Evolutionary conservation across 192 early-diverging fungal species (phyloP), one percentile per base, ranked within the genome.

Genomic region (Rhizophlyctis rosea): DNA sequence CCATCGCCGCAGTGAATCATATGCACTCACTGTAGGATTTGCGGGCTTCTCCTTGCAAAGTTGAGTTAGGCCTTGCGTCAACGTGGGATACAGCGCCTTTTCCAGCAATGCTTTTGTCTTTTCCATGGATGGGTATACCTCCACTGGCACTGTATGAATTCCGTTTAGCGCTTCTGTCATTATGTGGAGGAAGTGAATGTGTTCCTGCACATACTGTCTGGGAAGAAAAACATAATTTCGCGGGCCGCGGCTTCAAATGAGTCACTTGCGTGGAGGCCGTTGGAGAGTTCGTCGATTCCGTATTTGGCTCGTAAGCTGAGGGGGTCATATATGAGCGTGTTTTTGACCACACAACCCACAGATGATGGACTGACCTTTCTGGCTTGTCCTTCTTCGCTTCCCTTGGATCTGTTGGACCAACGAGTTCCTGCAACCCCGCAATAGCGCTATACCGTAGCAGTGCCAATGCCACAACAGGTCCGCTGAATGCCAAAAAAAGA

Each of bases 11-110:
- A n/a, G n/a, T n/a, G n/a, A n/a, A n/a, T n/a, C n/a, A n/a, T n/a
- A n/a, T n/a, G n/a, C n/a, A n/a, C n/a, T n/a, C n/a, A 77, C 76
- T 25, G 72, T 71, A 33, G 81, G 81, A 36, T 79, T 77, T 28
- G 68, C 71, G 5, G 81, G 81, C 55, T 82, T 82, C 54, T 71
- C 76, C 54, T 82, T 79, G 69, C 75, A 79, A 33, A 82, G 50
- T 59, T 74, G 69, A 14, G 81, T 79, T n/a, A 82, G 68, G 1
- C 81, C 81, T 30, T 77, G 62, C 18, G 72, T 52, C 23, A 82
- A 61, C 2, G 69, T 63, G 23, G 81, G 81, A 55, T 82, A 82
- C 18, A 82, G 36, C 3, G 70, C 50, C 4, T 59, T 65, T 51
- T 82, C 77, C 13, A 82, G 66, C 36, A 74, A 69, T 7, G 62